phyloP scores from a whole-genome alignment of 768 basidiomycete genomes.

The Pleurotus pulmonarius region DNA sequence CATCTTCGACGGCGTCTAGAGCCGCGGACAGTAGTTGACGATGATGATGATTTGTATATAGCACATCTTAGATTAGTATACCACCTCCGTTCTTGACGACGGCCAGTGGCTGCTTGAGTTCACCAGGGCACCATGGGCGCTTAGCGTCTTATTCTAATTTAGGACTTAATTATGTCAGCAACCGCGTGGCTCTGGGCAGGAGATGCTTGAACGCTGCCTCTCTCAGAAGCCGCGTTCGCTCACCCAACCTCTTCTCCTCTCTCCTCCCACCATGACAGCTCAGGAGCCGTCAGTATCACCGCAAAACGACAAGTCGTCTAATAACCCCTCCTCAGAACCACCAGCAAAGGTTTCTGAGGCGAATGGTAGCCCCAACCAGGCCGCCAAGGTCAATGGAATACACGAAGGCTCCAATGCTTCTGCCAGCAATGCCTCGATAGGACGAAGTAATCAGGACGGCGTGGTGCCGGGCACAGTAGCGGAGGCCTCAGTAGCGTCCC shows the following conservation, averaged over 20 bases:
- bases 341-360: neutral
- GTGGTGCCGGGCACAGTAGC: neutral
- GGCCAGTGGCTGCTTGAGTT: no score
- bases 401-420: slow-evolving; percentile 1
- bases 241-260: slow-evolving; percentile 2
- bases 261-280: slow-evolving; percentile 7
- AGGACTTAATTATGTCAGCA: slow-evolving; percentile 6
- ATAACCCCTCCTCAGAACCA: neutral
- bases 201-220: neutral
- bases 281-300: slow-evolving; percentile 5
- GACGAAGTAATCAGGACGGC: neutral
- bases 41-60: neutral
- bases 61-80: neutral
- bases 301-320: neutral
- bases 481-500: neutral
- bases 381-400: slow-evolving; percentile 2
- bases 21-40: neutral
- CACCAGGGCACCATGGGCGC: no score
- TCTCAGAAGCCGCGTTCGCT: neutral
- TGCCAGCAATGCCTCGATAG: neutral
- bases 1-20: neutral
- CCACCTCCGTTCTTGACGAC: neutral
- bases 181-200: slow-evolving; percentile 8
- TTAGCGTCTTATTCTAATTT: neutral
- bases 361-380: neutral